Base-by-base conservation (phyloP, 2,329 filamentous ascomycete genomes). In the Sodiomyces alkalinus region DNA sequence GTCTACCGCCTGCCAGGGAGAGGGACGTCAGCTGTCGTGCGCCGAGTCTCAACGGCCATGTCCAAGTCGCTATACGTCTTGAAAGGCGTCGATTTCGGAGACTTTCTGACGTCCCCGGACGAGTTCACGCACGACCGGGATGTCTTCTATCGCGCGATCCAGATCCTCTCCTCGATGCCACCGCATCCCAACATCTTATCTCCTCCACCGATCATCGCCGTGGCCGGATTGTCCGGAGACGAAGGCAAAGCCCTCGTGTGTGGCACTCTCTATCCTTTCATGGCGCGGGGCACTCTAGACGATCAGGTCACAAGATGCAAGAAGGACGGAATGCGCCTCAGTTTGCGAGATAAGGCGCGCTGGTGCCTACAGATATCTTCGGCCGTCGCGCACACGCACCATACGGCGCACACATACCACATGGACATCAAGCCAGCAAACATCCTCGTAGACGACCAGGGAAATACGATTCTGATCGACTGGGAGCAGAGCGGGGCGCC, bases 391-490 rank as follows among this genome's bases (percentile, higher is more conserved):
- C 28, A 40, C 19, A 40, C 37, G 3, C 36, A 40, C 18, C n/a
- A 12, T 8, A 25, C 32, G 9, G 34, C 34, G 19, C 25, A 40
- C 4, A 42, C 37, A 1, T 45, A 33, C 13, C 40, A 44, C 26
- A 41, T 40, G 34, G 40, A 45, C 28, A 39, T 45, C 27, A 43
- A 41, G 28, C 40, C 41, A 3, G 33, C 30, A 16, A 45, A 46
- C 21, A 33, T 41, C 19, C 16, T 41, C 8, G 10, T 40, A 3
- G 31, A 38, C 19, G 25, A 17, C 10, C 8, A 33, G 6, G 7
- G 23, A 6, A 30, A 36, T 16, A 12, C 35, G 4, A 5, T 40
- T 7, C 22, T 40, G 2, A 38, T 38, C 14, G 34, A 39, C 17
- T 40, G 38, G 38, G 36, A 40, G 19, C 38, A 41, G 26, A 29